phyloP scores from a whole-genome alignment of 768 basidiomycete species.

The Xerocomellus chrysenteron region DNA sequence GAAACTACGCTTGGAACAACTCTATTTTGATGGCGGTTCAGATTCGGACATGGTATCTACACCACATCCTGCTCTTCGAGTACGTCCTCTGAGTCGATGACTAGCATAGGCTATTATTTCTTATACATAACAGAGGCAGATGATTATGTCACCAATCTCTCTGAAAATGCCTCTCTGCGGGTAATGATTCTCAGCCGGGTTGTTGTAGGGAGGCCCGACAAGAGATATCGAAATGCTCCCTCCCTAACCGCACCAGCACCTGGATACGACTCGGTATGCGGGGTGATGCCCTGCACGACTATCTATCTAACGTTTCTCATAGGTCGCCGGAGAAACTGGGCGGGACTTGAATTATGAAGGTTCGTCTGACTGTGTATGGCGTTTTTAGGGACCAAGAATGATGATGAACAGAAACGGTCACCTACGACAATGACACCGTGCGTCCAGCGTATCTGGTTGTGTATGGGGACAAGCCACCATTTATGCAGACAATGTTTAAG shows the following conservation, averaged over 20 bases:
- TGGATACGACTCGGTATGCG: slow-evolving; percentile 59
- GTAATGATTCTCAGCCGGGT: slow-evolving; percentile 60
- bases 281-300: slow-evolving; percentile 5
- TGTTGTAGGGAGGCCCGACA: slow-evolving; percentile 58
- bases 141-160: slow-evolving; percentile 52
- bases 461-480: slow-evolving; percentile 42
- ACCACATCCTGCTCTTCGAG: slow-evolving; percentile 67
- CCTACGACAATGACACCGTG: slow-evolving; percentile 65
- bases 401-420: slow-evolving; percentile 52
- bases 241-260: slow-evolving; percentile 49
- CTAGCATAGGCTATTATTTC: not conserved
- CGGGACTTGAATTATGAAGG: slow-evolving; percentile 61
- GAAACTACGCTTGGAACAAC: not conserved
- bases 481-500: slow-evolving; percentile 31
- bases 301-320: not conserved
- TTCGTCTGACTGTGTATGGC: slow-evolving; percentile 6
- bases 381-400: not conserved
- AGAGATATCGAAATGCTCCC: slow-evolving; percentile 48
- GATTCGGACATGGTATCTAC: slow-evolving; percentile 72
- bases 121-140: slow-evolving; percentile 52
- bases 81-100: slow-evolving; percentile 28
- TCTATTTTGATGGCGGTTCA: slow-evolving; percentile 18
- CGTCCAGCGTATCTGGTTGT: slow-evolving; percentile 67
- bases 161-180: slow-evolving; percentile 42
- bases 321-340: slow-evolving; percentile 67